phyloP scores from a whole-genome alignment of 2,329 filamentous ascomycete species.

The Gaeumannomyces tritici region DNA sequence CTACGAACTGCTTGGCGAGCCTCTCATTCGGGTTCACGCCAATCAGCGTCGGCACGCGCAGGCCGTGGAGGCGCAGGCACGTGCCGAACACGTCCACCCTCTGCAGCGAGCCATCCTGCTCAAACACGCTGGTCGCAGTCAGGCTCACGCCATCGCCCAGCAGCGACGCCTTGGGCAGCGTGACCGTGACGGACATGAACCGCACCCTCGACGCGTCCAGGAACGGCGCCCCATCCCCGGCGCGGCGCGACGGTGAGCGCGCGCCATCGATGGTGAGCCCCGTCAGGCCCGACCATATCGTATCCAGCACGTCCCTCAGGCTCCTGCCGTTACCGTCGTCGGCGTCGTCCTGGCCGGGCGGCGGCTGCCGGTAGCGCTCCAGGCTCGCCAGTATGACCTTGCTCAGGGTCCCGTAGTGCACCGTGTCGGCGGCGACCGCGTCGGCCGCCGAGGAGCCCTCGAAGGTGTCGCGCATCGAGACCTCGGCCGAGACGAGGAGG shows the following conservation, averaged over 20 bases:
- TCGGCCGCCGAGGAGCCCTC: conserved; percentile 48
- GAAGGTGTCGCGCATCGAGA: conserved; percentile 48
- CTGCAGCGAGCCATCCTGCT: conserved; percentile 1
- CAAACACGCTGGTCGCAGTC: conserved; percentile 32
- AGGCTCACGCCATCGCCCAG: conserved; percentile 51
- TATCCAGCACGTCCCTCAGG: conserved; percentile 22
- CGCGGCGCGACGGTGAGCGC: conserved; percentile 14
- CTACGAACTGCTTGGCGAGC: conserved; percentile 53
- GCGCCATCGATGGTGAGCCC: conserved; percentile 22
- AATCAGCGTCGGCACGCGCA: conserved; percentile 58
- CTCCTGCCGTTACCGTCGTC: conserved; percentile 8
- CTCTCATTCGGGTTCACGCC: conserved; percentile 68
- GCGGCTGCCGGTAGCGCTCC: conserved; percentile 4
- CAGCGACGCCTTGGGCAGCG: conserved; percentile 59
- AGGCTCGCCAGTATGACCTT: conserved; percentile 50
- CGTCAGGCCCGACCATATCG: conserved; percentile 27
- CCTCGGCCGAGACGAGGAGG: conserved; percentile 46
- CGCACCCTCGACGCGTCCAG: conserved; percentile 27
- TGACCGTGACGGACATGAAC: conserved; percentile 41
- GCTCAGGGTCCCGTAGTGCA: conserved; percentile 65
- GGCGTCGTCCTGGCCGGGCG: conserved; percentile 7
- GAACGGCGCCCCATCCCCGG: conserved; percentile 20
- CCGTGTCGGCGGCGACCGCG: conserved; percentile 55
- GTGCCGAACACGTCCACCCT: conserved; percentile 12
- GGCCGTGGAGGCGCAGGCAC: conserved; percentile 39